A percentile compares a stretch with the other conserved stretches of the same genome.
Evolutionary conservation across 495 filamentous ascomycete species (phyloP).

Genomic region (Chaetomium fimeti): DNA sequence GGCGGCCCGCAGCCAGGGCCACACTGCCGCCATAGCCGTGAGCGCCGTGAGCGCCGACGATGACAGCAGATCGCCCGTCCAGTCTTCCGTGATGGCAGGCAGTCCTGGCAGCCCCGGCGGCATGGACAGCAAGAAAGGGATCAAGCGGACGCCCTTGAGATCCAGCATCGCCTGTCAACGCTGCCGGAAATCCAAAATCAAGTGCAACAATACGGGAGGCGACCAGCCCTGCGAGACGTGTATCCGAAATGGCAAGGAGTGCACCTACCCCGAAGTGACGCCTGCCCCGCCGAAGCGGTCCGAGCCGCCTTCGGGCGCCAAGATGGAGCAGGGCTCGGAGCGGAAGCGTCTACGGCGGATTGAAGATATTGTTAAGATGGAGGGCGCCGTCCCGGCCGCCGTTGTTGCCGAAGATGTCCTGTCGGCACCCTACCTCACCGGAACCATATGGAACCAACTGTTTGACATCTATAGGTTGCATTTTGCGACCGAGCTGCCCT

Average conservation of each 20-base stretch:
- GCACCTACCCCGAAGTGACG: slow-evolving; percentile 67
- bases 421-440: slow-evolving; percentile 58
- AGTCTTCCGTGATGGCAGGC: slow-evolving; percentile 30
- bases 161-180: slow-evolving; percentile 77
- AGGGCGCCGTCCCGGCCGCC: slow-evolving; percentile 35
- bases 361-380: slow-evolving; percentile 46
- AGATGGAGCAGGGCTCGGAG: slow-evolving; percentile 59
- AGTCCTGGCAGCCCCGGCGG: slow-evolving; percentile 34
- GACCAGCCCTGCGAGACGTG: slow-evolving; percentile 72
- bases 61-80: slow-evolving; percentile 27
- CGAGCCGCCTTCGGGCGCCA: slow-evolving; percentile 50
- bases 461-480: slow-evolving; percentile 82
- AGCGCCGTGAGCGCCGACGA: slow-evolving; percentile 26
- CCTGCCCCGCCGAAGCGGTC: slow-evolving; percentile 56
- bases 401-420: slow-evolving; percentile 49
- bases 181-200: slow-evolving; percentile 81
- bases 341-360: slow-evolving; percentile 61
- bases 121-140: slow-evolving; percentile 47
- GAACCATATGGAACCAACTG: slow-evolving; percentile 66
- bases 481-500: slow-evolving; percentile 78
- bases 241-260: slow-evolving; percentile 70
- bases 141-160: slow-evolving; percentile 59
- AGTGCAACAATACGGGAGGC: slow-evolving; percentile 71
- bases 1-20: slow-evolving; percentile 25
- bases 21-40: slow-evolving; percentile 1